Evolutionary conservation across 2,329 filamentous ascomycete genomes (phyloP), one percentile per base, ranked within the genome.

Genomic region (Fusarium continuum): DNA sequence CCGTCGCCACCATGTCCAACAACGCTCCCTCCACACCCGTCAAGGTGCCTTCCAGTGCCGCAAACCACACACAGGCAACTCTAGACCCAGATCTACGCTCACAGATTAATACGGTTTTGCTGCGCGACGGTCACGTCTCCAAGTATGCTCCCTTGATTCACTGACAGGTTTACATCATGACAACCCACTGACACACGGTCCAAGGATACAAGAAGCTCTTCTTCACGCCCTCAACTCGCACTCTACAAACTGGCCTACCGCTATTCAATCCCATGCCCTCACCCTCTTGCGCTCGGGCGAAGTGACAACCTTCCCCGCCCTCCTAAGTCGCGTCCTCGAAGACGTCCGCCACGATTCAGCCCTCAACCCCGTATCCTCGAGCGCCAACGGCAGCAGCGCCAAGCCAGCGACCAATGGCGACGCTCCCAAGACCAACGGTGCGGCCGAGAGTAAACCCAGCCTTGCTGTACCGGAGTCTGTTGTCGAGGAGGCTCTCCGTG

Each of bases 11-110:
- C 54, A 82, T 83, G 80, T 79, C 81, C 60, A 79, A 77, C 68
- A 79, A 80, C 69, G 48, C 71, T 48, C 77, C 83, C 29, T 79
- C 84, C 25, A 85, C 85, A 19, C 85, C 85, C 5, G 84, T 87
- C 68, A 87, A 87, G 72, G 84, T 89, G 43, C 84, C 87, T 13
- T 76, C 83, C 7, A 82, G 83, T 26, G 84, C 84, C n/a, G 79
- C 85, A 4, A 83, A 80, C 67, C 86, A 89, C 74, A 84, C 85
- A 14, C 77, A 83, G 44, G 84, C 85, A 6, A 89, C 85, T 8
- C 80, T 86, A 53, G 87, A 89, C 66, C 79, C 83, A 7, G 86
- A 89, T 55, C 75, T 89, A 53, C 80, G 87, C 19, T 88, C 86
- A 3, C 82, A 88, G 67, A 85, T 89, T 69, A 89, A 89, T 71